A percentile compares a stretch with the other conserved stretches of the same genome.
These are phyloP conservation scores for Aegilops umbellulata DNA, from an alignment of 176 grass and related monocot genomes.

Conservation along the genomic window DNA sequence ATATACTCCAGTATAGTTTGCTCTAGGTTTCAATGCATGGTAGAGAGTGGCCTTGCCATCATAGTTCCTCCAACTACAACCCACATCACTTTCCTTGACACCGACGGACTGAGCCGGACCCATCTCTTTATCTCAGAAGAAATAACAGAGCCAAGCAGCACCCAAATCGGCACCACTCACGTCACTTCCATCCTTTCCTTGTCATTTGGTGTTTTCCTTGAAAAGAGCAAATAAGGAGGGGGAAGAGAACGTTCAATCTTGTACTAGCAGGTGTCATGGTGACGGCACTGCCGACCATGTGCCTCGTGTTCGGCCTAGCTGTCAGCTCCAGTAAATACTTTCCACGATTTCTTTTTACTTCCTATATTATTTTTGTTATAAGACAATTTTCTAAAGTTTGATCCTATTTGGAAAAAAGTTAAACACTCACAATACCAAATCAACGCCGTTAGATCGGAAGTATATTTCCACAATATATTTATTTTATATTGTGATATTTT, in stretches of 20 bases:
- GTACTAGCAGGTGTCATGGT: neutral
- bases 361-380: too few relatives aligned
- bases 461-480: too few relatives aligned
- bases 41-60: neutral
- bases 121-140: neutral
- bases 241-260: neutral
- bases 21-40: neutral
- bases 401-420: too few relatives aligned
- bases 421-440: too few relatives aligned
- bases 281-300: constrained; percentile 10
- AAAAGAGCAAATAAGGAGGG: constrained; percentile 24
- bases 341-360: too few relatives aligned
- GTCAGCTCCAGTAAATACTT: too few relatives aligned
- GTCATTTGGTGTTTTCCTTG: constrained; percentile 15
- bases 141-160: neutral
- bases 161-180: constrained; percentile 11
- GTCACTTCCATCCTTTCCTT: constrained; percentile 40
- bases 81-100: constrained; percentile 31
- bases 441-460: too few relatives aligned
- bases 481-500: too few relatives aligned
- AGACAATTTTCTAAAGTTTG: too few relatives aligned
- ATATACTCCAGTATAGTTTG: neutral
- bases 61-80: constrained; percentile 22
- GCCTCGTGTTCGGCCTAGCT: neutral
- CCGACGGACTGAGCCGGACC: neutral